Evolutionary conservation across 148 eudicot genomes (phyloP).

Genomic region (Amaranthus palmeri): DNA sequence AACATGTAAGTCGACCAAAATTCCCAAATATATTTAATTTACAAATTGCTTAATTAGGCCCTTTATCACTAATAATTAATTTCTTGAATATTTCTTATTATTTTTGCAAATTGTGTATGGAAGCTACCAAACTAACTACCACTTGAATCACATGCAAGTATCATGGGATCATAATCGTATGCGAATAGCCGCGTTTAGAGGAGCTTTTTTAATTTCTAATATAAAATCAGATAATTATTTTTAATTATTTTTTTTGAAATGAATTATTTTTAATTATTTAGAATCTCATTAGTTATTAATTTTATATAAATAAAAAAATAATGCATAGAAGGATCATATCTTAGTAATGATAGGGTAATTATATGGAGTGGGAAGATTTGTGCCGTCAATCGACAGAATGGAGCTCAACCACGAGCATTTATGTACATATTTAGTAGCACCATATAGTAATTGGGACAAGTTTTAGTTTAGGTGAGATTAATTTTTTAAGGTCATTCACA

Average conservation of each 20-base stretch:
- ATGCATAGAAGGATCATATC: neutral
- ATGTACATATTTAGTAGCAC: too few species aligned
- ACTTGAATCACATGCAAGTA: constrained; percentile 34
- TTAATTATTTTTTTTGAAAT: neutral
- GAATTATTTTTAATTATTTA: neutral
- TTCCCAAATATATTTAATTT: constrained; percentile 24
- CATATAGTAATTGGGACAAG: too few species aligned
- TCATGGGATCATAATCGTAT: constrained; percentile 27
- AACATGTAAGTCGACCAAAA: constrained; percentile 47
- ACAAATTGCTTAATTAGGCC: neutral
- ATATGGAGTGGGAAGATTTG: neutral
- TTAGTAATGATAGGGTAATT: neutral
- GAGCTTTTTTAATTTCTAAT: constrained; percentile 6
- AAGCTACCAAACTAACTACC: constrained; percentile 22
- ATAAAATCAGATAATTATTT: neutral
- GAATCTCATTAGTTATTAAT: too few species aligned
- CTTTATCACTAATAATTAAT: neutral
- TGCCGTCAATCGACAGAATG: neutral
- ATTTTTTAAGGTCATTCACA: too few species aligned
- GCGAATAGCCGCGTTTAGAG: constrained; percentile 40
- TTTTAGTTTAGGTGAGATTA: too few species aligned
- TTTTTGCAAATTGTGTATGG: neutral
- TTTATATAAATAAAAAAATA: neutral
- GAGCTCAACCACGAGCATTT: too few species aligned
- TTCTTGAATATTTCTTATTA: neutral